Percentiles rank a stretch among this genome's conserved stretches.
Evolutionary conservation across 495 filamentous ascomycete species (phyloP).

Genomic region (Schizothecium vesticola): DNA sequence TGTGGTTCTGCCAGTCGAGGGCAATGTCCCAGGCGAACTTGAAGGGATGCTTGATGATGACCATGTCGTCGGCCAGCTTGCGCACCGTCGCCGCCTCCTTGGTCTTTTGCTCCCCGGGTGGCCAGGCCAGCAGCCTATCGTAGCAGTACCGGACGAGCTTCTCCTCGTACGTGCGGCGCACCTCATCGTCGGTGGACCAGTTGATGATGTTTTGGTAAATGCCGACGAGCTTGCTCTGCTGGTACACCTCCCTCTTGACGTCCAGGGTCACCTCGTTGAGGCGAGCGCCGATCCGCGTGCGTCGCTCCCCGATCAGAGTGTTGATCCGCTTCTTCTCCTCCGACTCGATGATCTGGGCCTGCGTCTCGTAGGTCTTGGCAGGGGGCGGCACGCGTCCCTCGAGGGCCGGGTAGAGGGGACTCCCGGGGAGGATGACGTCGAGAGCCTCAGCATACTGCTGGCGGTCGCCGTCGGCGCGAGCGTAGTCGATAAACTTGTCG

Average conservation of each 20-base stretch:
- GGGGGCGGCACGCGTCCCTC: conserved; percentile 84
- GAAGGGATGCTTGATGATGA: conserved; percentile 91
- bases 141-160: conserved; percentile 79
- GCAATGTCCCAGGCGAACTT: conserved; percentile 84
- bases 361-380: conserved; percentile 68
- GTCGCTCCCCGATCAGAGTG: conserved; percentile 78
- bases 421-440: conserved; percentile 67
- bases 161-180: conserved; percentile 80
- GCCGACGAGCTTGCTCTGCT: conserved; percentile 61
- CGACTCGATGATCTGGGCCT: conserved; percentile 78
- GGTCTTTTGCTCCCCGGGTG: conserved; percentile 54
- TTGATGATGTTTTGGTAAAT: conserved; percentile 79
- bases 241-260: conserved; percentile 79
- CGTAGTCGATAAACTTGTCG: conserved; percentile 70
- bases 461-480: conserved; percentile 63
- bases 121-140: conserved; percentile 64
- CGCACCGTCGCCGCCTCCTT: conserved; percentile 63
- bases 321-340: conserved; percentile 92
- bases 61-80: conserved; percentile 79
- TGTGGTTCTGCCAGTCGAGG: conserved; percentile 81
- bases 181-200: conserved; percentile 82
- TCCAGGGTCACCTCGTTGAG: conserved; percentile 76
- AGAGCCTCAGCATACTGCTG: conserved; percentile 68
- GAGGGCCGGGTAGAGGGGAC: conserved; percentile 70
- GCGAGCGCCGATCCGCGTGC: conserved; percentile 80